A percentile compares a stretch with the other conserved stretches of the same genome.
phyloP scores from a whole-genome alignment of 139 green algal genomes.

The Raphidocelis subcapitata region DNA sequence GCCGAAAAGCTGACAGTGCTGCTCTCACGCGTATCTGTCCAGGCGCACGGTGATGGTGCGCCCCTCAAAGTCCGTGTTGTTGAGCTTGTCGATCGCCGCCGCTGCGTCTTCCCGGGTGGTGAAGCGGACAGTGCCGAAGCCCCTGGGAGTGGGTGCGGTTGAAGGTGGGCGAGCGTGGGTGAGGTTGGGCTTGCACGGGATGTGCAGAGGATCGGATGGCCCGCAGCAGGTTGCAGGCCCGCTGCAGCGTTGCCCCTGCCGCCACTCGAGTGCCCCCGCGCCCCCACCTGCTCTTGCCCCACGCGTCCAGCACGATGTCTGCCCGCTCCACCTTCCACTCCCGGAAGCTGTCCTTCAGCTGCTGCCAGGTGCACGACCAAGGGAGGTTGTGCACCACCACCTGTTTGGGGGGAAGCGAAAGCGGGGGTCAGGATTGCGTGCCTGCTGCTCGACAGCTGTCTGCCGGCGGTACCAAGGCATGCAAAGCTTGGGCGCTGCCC shows the following conservation, averaged over 20 bases:
- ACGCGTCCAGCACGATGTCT: constrained; percentile 81
- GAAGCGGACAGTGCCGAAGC: constrained; percentile 88
- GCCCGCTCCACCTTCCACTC: constrained; percentile 74
- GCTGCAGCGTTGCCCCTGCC: too few species aligned
- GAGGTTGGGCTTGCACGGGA: too few species aligned
- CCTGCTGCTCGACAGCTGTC: neutral
- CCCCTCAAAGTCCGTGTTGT: constrained; percentile 82
- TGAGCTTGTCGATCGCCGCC: constrained; percentile 67
- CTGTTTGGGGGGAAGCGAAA: too few species aligned
- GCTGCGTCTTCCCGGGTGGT: constrained; percentile 61
- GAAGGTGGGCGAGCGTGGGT: too few species aligned
- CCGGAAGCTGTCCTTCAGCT: constrained; percentile 83
- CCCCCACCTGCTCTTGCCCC: constrained; percentile 44
- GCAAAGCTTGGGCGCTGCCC: neutral
- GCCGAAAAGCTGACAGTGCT: neutral
- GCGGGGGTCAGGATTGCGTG: too few species aligned
- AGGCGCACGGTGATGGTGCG: constrained; percentile 81
- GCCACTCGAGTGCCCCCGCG: neutral
- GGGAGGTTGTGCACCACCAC: constrained; percentile 93
- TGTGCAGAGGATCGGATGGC: too few species aligned
- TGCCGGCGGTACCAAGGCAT: neutral
- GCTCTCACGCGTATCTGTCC: constrained; percentile 71
- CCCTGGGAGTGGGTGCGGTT: constrained; percentile 58
- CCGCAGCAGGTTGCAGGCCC: too few species aligned
- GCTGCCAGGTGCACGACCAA: constrained; percentile 86